Conservation (phyloP, 495 filamentous ascomycete genomes). For the Hamigera avellanea region DNA sequence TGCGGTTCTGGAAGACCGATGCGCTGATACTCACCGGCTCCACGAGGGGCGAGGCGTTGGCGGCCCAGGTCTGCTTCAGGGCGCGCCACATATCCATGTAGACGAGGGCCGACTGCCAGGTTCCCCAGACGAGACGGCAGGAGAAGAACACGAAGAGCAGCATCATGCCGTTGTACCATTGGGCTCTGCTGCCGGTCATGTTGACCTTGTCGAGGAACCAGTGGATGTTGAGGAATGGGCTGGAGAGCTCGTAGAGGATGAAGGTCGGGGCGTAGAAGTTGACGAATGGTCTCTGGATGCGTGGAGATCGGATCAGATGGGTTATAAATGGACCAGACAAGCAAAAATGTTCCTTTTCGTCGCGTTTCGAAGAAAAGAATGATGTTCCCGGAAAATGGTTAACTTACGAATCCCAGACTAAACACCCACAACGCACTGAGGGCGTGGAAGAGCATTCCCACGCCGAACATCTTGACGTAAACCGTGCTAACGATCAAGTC, state of each 20-base stretch:
- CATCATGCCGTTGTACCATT: constrained; percentile 79
- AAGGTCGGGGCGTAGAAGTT: constrained; percentile 88
- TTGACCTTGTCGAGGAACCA: constrained; percentile 99
- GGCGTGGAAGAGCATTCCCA: constrained; percentile 84
- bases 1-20: constrained; percentile 23
- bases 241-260: constrained; percentile 96
- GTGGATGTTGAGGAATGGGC: constrained; percentile 90
- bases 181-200: constrained; percentile 71
- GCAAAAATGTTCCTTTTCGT: no score
- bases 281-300: constrained; percentile 70
- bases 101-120: constrained; percentile 64
- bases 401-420: constrained; percentile 81
- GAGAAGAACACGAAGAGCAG: constrained; percentile 60
- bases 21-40: constrained; percentile 22
- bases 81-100: constrained; percentile 72
- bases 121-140: constrained; percentile 87
- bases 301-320: not conserved
- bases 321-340: not conserved
- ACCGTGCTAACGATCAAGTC: constrained; percentile 65
- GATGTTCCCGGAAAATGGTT: no score
- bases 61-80: constrained; percentile 34
- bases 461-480: constrained; percentile 71
- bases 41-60: constrained; percentile 10
- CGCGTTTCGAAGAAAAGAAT: no score
- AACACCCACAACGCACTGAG: constrained; percentile 78